Evolutionary conservation across 1,139 yeast genomes (phyloP), one percentile per base, ranked within the genome.

Genomic region (Cylindricascospora bacillispora): DNA sequence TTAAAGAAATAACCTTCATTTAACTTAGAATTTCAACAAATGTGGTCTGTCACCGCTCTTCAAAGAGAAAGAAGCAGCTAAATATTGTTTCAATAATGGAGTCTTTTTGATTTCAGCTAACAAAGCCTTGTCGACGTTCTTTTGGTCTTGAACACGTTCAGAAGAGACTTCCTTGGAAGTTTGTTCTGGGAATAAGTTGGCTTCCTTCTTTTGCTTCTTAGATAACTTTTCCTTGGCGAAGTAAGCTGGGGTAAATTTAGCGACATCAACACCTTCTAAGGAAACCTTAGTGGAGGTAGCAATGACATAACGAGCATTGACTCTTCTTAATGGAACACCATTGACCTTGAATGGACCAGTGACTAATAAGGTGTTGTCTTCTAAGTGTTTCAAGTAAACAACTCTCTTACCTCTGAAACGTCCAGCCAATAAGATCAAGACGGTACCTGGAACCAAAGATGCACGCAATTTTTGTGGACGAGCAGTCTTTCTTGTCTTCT

Each of bases 361-460:
- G 49, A 89, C 95, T 63, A 89, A 81, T 60, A 92, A 74, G 50
- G 97, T 89, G 86, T 82, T 83, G 78, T 92, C 98, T 71, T 85
- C 97, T 63, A 92, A 77, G 69, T 79, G 70, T 81, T 89, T 89
- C 65, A 89, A 79, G 85, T 80, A 82, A 46, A 89, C 97, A 57
- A 89, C 98, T 73, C 99, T 89, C 85, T 89, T 92, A 65, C 99
- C 99, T 72, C 98, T 82, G 94, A 85, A 89, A 71, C 95, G 86
- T 65, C 99, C 98, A 60, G 98, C 97, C 66, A 92, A 78, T 65
- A 89, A 74, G 67, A 89, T 89, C 65, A 89, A 75, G 56, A 89
- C 95, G 60, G 98, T 81, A 66, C 98, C 98, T 67, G 97, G 97
- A 53, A 82, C 93, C 61, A 89, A 74, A 48, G 97, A 81, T 59